Base-by-base conservation (phyloP, 768 basidiomycete species). In the Neoboletus brunneissimus region DNA sequence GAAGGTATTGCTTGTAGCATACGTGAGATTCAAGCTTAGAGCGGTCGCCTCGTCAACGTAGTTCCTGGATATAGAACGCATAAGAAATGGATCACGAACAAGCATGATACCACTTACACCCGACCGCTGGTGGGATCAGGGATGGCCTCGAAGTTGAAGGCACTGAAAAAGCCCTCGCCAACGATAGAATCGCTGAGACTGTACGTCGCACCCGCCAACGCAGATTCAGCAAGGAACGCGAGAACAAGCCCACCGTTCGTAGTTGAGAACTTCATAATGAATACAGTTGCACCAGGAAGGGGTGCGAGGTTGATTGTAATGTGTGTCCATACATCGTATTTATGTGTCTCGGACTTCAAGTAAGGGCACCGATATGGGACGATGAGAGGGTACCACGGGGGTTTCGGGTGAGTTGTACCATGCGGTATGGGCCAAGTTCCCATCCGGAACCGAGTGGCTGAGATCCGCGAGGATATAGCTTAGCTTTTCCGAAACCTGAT, bases 121-220 rank as follows among this genome's bases (percentile, higher is more conserved):
- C 73, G 60, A n/a, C 75, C 76, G 16, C 62, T 2, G 20, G 76
- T 76, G 6, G 76, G 75, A 54, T 76, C 75, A 1, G 68, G 27
- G 44, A 73, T 69, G 22, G 67, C 67, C 34, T 75, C 65, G 40
- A 69, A 75, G 51, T 41, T 61, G 64, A 76, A 76, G 22, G 63
- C 58, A 45, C 31, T 38, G 34, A 72, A 66, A 58, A 77, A 76
- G 31, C 40, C 55, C 7, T 66, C 41, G 10, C 76, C 75, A 31
- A 67, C 55, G 27, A 73, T 64, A 1, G 27, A 48, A 23, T 76
- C 68, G 3, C 55, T 58, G 34, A 73, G 60, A 16, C 18, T 49
- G 53, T 75, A 76, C 12, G 44, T 58, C 11, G 55, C 53, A 20
- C 69, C 68, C 0, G 68, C 63, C 18, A 68, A 53, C 5, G 51